Conservation (phyloP, 225 moss, liverwort and hornwort genomes). For the Straminergon stramineum region DNA sequence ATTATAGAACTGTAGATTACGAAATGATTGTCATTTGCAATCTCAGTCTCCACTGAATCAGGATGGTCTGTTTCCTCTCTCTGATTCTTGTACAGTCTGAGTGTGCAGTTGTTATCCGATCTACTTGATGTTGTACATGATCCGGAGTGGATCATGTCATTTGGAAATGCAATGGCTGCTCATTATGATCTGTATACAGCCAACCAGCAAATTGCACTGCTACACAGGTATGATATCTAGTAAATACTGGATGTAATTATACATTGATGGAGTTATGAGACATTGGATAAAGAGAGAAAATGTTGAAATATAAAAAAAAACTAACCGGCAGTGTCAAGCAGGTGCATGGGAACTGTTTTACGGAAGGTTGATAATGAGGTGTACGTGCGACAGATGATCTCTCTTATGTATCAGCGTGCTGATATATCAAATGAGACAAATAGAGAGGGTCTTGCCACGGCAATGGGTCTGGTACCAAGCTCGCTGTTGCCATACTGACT, state of each 20-base stretch:
- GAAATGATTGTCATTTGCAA: not conserved
- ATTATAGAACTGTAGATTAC: not conserved
- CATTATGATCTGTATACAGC: constrained; percentile 72
- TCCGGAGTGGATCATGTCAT: constrained; percentile 73
- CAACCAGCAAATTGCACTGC: constrained; percentile 58
- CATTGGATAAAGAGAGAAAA: not conserved
- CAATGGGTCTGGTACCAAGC: constrained; percentile 76
- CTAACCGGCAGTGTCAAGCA: constrained; percentile 12
- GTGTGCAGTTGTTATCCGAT: constrained; percentile 74
- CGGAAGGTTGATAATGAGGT: constrained; percentile 79
- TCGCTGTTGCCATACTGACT: not conserved
- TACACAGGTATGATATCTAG: constrained; percentile 56
- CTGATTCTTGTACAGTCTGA: not conserved
- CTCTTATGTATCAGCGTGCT: constrained; percentile 77
- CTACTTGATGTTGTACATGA: constrained; percentile 75
- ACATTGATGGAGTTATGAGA: not conserved
- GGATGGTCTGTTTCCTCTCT: not conserved
- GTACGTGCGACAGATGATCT: constrained; percentile 80
- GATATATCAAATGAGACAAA: constrained; percentile 69
- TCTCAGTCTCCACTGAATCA: not conserved
- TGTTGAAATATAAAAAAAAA: not conserved
- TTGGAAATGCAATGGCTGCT: constrained; percentile 77
- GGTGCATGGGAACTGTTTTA: constrained; percentile 90
- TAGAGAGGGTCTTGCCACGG: constrained; percentile 93
- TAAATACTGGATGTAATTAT: not conserved